A percentile compares a stretch with the other conserved stretches of the same genome.
phyloP scores from a whole-genome alignment of 371 early-diverging fungal species.

The Nematocida sp. region DNA sequence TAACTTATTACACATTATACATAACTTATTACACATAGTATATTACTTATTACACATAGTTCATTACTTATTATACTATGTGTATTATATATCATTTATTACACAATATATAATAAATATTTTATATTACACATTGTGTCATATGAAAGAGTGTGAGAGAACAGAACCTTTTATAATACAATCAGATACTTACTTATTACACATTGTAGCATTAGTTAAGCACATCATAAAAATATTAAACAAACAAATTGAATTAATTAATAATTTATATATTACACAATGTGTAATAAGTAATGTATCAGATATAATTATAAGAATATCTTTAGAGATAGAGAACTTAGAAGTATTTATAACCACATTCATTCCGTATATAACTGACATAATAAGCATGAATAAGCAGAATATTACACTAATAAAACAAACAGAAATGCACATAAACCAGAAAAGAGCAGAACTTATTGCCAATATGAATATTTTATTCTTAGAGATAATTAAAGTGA shows the following conservation, averaged over 20 bases:
- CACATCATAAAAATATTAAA: neutral
- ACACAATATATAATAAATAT: no score
- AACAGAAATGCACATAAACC: neutral
- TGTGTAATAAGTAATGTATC: neutral
- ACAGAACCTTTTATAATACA: neutral
- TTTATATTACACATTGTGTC: no score
- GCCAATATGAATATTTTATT: neutral
- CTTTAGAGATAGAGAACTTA: neutral
- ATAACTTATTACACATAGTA: no score
- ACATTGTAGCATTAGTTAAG: neutral
- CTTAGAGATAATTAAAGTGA: conserved; percentile 2
- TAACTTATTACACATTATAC: no score
- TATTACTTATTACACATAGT: no score
- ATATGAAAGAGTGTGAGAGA: neutral
- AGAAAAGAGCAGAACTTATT: neutral
- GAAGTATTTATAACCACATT: neutral
- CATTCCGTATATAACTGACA: neutral
- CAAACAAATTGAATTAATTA: neutral
- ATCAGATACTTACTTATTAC: neutral
- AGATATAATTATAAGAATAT: neutral
- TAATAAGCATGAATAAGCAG: neutral
- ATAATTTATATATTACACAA: neutral
- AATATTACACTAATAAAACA: neutral
- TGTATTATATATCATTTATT: no score
- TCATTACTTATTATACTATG: no score